Base-by-base conservation (phyloP, 2,329 filamentous ascomycete species). In the Cyphellophora attinorum region DNA sequence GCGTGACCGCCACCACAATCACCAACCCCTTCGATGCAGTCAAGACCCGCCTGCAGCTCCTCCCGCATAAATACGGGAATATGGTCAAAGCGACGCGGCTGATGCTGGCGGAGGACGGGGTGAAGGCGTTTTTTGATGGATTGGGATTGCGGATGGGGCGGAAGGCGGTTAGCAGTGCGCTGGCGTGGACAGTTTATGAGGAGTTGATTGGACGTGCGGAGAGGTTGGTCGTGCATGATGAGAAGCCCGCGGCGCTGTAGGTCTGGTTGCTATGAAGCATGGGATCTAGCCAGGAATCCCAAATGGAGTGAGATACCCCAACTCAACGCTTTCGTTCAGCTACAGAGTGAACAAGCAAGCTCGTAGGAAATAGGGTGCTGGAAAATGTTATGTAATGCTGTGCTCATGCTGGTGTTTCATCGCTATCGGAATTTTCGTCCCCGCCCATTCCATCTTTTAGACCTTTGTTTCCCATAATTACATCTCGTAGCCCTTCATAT, bases 11-110 rank as follows among this genome's bases (percentile, higher is more conserved):
- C 36, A 95, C 88, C 1, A 79, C 81, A 3, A 70, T 96, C 23
- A 95, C 91, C 6, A 98, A 98, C 57, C 91, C 91, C 0, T 96
- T 96, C 52, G 91, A 98, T 59, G 86, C 86, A 1, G 79, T 96
- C 58, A 98, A 98, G 65, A 98, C 91, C 14, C 69, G 91, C 32
- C 77, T 98, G 48, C 91, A 98, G 62, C 68, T 98, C 19, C 84
- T 93, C 65, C 91, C 91, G 3, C 68, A 67, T 5, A 71, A 74
- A 38, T 98, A 96, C 54, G 69, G 71, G 19, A 95, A 96, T 51
- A 84, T 89, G 71, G 59, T 83, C 46, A 76, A 82, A 42, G 85
- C 88, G 1, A 77, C 72, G 27, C 72, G 68, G 51, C 70, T 77
- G 53, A 94, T 98, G 81, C 57, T 96, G 3, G 60, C 63, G 2